Evolutionary conservation across 768 basidiomycete species (phyloP), one percentile per base, ranked within the genome.

Genomic region (Myochromella boudieri): DNA sequence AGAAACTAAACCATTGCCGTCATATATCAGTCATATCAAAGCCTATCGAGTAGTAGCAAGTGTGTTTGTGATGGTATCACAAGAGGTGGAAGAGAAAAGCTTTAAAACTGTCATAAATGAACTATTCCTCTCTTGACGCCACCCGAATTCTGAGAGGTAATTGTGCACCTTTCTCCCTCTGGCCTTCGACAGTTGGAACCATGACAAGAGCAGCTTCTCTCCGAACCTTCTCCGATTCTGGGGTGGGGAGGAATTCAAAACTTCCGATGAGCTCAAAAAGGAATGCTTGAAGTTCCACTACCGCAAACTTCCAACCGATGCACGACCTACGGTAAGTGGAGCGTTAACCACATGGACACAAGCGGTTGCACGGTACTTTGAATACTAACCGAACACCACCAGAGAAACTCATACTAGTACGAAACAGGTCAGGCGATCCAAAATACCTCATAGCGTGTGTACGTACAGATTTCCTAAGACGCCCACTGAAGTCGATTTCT

Each of bases 231-330:
- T 58, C 51, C 1, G 66, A 59, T 44, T 71, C 62, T 12, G 67
- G 62, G 2, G 71, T 70, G 26, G 62, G 65, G 49, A 70, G 49
- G 50, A 84, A 78, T 52, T 82, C 75, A 53, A 84, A 81, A 53
- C 76, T 69, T 26, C 69, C 61, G 31, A 84, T 46, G 17, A 81
- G 65, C 55, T 82, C 80, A 18, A 77, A 70, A n/a, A 84, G 56
- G 61, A 85, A 81, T 0, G 74, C 69, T 51, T 84, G 82, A 12
- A 83, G 57, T 58, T 85, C 81, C 31, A 72, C 57, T 0, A 81
- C 55, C 3, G 69, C 69, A 39, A 71, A 68, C 39, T 63, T 66
- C 69, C 69, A 70, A 18, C 68, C 70, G 22, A 69, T 66, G 52
- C 67, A 69, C 7, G 66, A 55, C 9, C 67, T 68, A 34, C 10